A percentile compares a stretch with the other conserved stretches of the same genome.
phyloP scores from a whole-genome alignment of 495 filamentous ascomycete species.

The Tuber aestivum region DNA sequence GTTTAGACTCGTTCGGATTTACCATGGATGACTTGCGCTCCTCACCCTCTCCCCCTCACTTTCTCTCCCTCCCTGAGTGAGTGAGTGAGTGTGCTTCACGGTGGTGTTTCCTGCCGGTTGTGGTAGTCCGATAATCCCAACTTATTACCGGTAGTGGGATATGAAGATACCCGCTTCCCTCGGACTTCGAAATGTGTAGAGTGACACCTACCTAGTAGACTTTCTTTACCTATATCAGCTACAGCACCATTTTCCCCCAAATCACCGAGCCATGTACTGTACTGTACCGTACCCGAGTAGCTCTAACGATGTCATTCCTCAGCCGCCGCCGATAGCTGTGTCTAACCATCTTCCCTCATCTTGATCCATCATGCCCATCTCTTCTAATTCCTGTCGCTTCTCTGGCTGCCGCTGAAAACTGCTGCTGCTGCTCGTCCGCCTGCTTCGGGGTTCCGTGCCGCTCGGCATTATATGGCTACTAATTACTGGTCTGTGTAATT shows the following conservation, averaged over 20 bases:
- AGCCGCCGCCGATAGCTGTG: constrained; percentile 12
- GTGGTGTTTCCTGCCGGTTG: neutral
- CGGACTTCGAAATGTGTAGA: neutral
- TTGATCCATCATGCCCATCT: constrained; percentile 24
- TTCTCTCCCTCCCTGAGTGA: neutral
- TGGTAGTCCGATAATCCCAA: neutral
- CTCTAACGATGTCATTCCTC: neutral
- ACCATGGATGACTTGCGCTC: too few species aligned
- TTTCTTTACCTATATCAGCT: neutral
- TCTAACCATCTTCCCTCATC: constrained; percentile 21
- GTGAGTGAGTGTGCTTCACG: neutral
- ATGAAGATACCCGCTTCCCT: neutral
- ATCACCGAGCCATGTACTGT: constrained; percentile 1
- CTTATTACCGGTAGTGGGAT: neutral
- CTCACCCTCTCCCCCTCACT: too few species aligned
- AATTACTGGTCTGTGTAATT: constrained; percentile 1
- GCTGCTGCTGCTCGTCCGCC: constrained; percentile 7
- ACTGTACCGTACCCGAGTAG: too few species aligned
- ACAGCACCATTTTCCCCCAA: neutral
- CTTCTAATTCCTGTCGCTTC: constrained; percentile 23
- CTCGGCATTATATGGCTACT: neutral
- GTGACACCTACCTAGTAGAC: neutral
- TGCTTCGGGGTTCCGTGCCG: neutral
- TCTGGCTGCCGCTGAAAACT: constrained; percentile 11
- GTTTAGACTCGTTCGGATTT: too few species aligned